Evolutionary conservation across 2,329 filamentous ascomycete genomes (phyloP), one percentile per base, ranked within the genome.

Genomic region (Colletotrichum musae): DNA sequence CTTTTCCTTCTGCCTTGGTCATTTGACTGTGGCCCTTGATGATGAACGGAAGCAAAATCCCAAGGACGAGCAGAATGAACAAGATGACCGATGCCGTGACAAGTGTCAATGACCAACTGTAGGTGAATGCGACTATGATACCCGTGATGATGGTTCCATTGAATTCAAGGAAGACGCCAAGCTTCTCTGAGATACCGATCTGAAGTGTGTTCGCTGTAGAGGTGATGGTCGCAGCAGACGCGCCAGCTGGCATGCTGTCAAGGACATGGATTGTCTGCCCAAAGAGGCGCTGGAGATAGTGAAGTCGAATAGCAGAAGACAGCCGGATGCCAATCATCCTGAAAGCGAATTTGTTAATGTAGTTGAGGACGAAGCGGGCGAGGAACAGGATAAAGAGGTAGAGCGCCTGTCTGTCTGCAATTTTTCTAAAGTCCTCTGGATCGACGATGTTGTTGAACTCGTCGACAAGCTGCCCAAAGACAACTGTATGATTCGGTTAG

Each of bases 311-410:
- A 16, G 84, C 87, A 2, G 89, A 87, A 5, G 89, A 91, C 72
- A 91, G 83, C 36, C 88, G 85, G 65, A 91, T 87, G 26, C 88
- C 88, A 68, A 90, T 88, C 77, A 91, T 86, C 24, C 89, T 87
- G 71, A 90, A 90, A 45, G 82, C 81, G 73, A 90, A 88, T 85
- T 87, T 88, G 72, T 86, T 86, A 68, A 91, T 80, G 71, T 93
- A 94, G 69, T 87, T 88, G 48, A 93, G 80, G 18, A 81, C 75
- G 72, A 93, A 90, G 56, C 91, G 89, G 15, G 82, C 91, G 48
- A 94, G 78, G 77, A 94, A 94, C 6, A 94, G 82, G 64, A 89
- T 89, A 63, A 94, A 87, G 74, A 94, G 89, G 77, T 91, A 93
- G 0, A 94, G 80, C 77, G 87, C 78, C 68, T 87, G 80, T 56